phyloP scores from a whole-genome alignment of 202 grass and related monocot species.

The Carex sylvatica region DNA sequence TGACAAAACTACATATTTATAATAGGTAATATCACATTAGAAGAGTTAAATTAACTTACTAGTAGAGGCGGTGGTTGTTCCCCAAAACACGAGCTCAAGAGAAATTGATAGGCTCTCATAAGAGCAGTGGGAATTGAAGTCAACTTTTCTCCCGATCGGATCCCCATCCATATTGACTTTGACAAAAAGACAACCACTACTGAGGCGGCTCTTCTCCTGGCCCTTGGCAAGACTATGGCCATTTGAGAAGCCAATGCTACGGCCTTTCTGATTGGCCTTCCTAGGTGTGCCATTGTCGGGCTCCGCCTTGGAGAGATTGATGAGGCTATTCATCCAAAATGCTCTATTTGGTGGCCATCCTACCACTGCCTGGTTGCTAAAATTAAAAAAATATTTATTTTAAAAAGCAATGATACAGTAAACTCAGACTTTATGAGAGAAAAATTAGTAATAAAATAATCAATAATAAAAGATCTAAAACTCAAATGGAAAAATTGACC shows the following conservation, averaged over 20 bases:
- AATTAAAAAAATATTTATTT: constrained; percentile 10
- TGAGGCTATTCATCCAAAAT: constrained; percentile 40
- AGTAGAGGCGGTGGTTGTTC: neutral
- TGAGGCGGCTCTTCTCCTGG: neutral
- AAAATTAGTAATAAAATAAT: neutral
- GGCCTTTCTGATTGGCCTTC: constrained; percentile 3
- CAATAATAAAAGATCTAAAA: too few species aligned
- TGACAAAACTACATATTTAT: neutral
- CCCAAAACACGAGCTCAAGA: constrained; percentile 41
- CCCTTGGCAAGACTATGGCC: neutral
- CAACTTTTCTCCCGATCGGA: constrained; percentile 46
- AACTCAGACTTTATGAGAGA: neutral
- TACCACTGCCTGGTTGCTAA: constrained; percentile 38
- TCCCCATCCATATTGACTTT: constrained; percentile 54
- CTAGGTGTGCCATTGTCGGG: neutral
- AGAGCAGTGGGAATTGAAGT: constrained; percentile 35
- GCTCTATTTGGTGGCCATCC: constrained; percentile 42
- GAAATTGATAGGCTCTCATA: constrained; percentile 33
- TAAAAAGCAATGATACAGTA: neutral
- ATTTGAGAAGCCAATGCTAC: neutral
- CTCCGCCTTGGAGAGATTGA: constrained; percentile 36
- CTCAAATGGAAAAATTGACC: too few species aligned
- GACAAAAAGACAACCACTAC: constrained; percentile 17
- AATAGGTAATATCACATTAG: neutral
- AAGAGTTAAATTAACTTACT: neutral